Conservation (phyloP, 1,284 basidiomycete genomes). For the Sanguinoderma infundibulare region DNA sequence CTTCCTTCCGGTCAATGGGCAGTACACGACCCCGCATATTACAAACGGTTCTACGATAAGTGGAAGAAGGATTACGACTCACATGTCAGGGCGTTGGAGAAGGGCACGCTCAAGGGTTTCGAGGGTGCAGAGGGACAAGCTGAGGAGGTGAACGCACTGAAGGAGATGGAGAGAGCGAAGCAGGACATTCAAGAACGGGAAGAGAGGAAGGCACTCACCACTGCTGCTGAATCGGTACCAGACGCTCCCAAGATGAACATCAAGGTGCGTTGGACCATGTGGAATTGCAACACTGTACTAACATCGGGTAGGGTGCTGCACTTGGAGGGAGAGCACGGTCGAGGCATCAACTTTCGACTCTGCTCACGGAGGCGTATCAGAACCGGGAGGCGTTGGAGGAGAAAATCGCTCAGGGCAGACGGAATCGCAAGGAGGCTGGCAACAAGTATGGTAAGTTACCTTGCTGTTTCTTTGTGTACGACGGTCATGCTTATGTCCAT, state of each 20-base stretch:
- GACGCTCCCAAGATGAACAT: constrained; percentile 77
- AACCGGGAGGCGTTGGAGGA: constrained; percentile 82
- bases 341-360: constrained; percentile 75
- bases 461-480: neutral
- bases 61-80: constrained; percentile 74
- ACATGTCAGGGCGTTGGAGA: constrained; percentile 72
- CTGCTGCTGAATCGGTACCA: constrained; percentile 53
- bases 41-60: constrained; percentile 69
- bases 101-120: constrained; percentile 66
- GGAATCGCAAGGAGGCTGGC: constrained; percentile 84
- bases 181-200: constrained; percentile 72
- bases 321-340: constrained; percentile 68
- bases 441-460: constrained; percentile 76
- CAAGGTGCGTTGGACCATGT: constrained; percentile 45
- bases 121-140: constrained; percentile 61
- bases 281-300: neutral
- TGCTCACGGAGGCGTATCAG: constrained; percentile 77
- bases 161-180: constrained; percentile 77
- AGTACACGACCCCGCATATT: constrained; percentile 79
- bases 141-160: constrained; percentile 67
- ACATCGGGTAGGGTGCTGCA: constrained; percentile 61
- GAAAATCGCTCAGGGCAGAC: constrained; percentile 75
- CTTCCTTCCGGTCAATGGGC: constrained; percentile 82
- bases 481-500: constrained; percentile 1
- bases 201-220: constrained; percentile 73